Conservation (phyloP, 177 flowering plant species). For the Vitis hybrid region DNA sequence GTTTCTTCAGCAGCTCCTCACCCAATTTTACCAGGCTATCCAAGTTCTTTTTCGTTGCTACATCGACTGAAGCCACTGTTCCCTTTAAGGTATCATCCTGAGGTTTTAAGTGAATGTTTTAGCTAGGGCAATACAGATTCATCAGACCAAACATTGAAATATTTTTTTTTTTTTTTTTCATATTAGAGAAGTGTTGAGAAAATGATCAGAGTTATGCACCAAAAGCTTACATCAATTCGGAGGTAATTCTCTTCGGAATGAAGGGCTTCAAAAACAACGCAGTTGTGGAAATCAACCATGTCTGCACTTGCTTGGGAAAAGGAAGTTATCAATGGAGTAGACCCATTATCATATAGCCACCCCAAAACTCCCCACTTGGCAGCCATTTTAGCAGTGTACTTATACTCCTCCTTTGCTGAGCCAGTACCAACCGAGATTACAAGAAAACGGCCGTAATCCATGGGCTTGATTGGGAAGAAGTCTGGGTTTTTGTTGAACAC, state of each 20-base stretch:
- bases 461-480: conserved; percentile 11
- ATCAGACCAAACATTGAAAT: neutral
- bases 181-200: too few relatives aligned
- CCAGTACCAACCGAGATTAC: conserved; percentile 41
- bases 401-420: conserved; percentile 6
- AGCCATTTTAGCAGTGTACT: conserved; percentile 21
- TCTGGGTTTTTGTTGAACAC: conserved; percentile 14
- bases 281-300: conserved; percentile 32
- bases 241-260: conserved; percentile 23
- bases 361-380: conserved; percentile 32
- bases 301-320: conserved; percentile 25
- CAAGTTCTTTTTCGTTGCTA: conserved; percentile 36
- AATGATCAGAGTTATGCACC: too few relatives aligned
- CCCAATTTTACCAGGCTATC: conserved; percentile 35
- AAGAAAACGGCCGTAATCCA: conserved; percentile 23
- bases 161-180: too few relatives aligned
- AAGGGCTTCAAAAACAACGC: conserved; percentile 24
- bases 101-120: neutral
- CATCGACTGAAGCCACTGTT: conserved; percentile 30
- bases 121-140: neutral
- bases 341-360: conserved; percentile 19
- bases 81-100: conserved; percentile 42
- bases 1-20: conserved; percentile 31
- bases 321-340: conserved; percentile 26
- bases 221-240: conserved; percentile 24